Percentiles rank a stretch among this genome's conserved stretches.
Conservation (phyloP, 148 eudicot genomes). For the Persicaria tinctoria region DNA sequence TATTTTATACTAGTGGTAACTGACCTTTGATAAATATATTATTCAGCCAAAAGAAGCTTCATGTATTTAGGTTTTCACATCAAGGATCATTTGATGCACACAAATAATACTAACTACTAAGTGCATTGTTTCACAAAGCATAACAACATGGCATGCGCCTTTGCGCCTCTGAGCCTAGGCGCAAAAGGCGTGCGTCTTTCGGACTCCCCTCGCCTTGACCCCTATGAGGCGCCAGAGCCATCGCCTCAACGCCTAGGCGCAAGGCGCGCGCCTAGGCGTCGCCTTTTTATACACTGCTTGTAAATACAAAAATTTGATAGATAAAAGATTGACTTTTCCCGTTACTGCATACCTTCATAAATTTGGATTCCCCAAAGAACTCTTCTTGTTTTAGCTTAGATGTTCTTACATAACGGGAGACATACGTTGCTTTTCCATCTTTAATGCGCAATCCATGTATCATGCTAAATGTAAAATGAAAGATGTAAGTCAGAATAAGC, state of each 20-base stretch:
- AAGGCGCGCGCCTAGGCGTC: too few species aligned
- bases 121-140: neutral
- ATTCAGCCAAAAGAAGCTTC: neutral
- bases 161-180: too few species aligned
- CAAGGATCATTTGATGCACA: neutral
- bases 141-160: neutral
- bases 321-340: too few species aligned
- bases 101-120: neutral
- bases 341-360: constrained; percentile 62
- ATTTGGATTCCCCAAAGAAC: constrained; percentile 70
- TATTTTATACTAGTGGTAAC: too few species aligned
- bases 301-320: too few species aligned
- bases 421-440: constrained; percentile 95
- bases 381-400: constrained; percentile 88
- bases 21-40: too few species aligned
- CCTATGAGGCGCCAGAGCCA: too few species aligned
- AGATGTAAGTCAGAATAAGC: neutral
- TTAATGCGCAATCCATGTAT: constrained; percentile 89
- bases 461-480: constrained; percentile 39
- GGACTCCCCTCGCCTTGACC: too few species aligned
- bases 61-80: neutral
- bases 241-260: too few species aligned
- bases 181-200: too few species aligned
- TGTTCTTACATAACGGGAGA: constrained; percentile 87
- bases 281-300: too few species aligned